Base-by-base conservation (phyloP, 306 rosid genomes). In the Argentina anserina region DNA sequence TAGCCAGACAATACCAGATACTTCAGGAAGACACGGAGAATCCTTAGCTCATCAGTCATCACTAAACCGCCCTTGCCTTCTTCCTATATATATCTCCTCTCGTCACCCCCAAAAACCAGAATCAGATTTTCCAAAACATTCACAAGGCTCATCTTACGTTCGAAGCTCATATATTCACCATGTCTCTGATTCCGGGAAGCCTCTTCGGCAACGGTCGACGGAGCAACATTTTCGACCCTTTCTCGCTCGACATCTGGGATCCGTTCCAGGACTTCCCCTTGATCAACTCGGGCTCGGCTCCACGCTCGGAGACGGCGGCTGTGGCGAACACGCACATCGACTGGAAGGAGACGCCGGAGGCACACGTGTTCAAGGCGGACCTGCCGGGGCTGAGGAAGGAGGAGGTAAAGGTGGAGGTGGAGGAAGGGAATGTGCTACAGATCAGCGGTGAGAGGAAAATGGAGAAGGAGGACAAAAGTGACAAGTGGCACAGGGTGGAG, bases 311-410 rank as follows among this genome's bases (percentile, higher is more conserved):
- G 9, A 70, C 83, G 26, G 21, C 83, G 33, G 81, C 83, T n/a
- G 34, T 79, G 11, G 86, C 80, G 26, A 66, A 79, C 40, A 45
- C 80, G 7, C 78, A 70, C 7, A 75, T 82, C 50, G 81, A 82
- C 43, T 82, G 83, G 86, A 82, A 75, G 20, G 83, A 82, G 36
- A 82, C 83, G 3, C 83, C 76, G 5, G 53, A 79, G 53, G 83
- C 83, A 0, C 86, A 82, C 36, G 12, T 82, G 20, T 75, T 82
- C 75, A 82, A 75, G 71, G 86, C 78, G 5, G 86, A 79, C 61
- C 69, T 82, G 0, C 86, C 83, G 0, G 86, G 83, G 17, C 73
- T 82, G 28, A 82, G 49, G 18, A 82, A 78, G 49, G 78, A 78
- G 4, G 82, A 78, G 52, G 78, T 78, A 47, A 75, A 79, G 36